These are phyloP conservation scores for Globisporangium parvum DNA, from an alignment of 352 stramenopile genomes.

Conservation along the genomic window DNA sequence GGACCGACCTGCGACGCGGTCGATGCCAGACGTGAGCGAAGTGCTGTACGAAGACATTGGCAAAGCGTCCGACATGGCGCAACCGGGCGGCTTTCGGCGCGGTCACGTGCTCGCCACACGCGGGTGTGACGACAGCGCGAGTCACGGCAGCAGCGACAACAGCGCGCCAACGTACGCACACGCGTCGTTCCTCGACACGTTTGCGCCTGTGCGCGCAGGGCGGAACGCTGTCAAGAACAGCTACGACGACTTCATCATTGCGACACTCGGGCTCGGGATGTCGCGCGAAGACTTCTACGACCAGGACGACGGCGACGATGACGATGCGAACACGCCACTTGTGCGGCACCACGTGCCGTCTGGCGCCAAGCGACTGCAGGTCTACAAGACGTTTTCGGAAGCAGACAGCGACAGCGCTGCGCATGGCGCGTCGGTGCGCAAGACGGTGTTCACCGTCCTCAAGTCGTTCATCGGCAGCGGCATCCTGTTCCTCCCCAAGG, in stretches of 20 bases:
- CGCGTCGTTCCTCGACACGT: conserved; percentile 42
- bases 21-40: conserved; percentile 45
- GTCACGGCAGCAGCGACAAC: conserved; percentile 19
- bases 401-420: neutral
- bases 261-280: conserved; percentile 34
- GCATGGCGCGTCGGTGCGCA: conserved; percentile 31
- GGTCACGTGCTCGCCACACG: conserved; percentile 43
- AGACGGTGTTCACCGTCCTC: conserved; percentile 65
- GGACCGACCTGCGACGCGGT: conserved; percentile 32
- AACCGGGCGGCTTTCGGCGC: conserved; percentile 45
- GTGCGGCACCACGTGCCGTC: conserved; percentile 19
- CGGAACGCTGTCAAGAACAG: conserved; percentile 32
- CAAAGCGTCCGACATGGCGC: conserved; percentile 47
- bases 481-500: conserved; percentile 63
- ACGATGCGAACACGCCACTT: conserved; percentile 36
- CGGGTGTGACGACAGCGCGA: conserved; percentile 18
- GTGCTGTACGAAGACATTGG: conserved; percentile 54
- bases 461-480: conserved; percentile 70
- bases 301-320: conserved; percentile 17
- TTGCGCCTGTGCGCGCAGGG: conserved; percentile 9
- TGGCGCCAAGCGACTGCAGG: conserved; percentile 3
- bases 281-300: conserved; percentile 30
- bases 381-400: conserved; percentile 7
- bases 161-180: conserved; percentile 24
- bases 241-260: conserved; percentile 52